These are phyloP conservation scores for Lasiosphaeria hispida DNA, from an alignment of 495 filamentous ascomycete species.

Conservation along the genomic window DNA sequence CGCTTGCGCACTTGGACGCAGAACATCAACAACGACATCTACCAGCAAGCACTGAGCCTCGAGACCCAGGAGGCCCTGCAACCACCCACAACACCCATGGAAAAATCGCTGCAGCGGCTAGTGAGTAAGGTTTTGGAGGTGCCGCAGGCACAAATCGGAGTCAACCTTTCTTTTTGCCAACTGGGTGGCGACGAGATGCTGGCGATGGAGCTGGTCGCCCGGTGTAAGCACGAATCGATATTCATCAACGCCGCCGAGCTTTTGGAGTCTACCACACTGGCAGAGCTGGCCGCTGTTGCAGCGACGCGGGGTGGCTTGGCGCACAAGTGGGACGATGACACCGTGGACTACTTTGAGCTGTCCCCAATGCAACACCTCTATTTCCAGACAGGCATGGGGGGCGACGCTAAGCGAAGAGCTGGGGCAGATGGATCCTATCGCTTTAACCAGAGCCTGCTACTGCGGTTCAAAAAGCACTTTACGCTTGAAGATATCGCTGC, in stretches of 20 bases:
- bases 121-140: constrained; percentile 39
- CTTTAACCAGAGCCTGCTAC: constrained; percentile 69
- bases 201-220: constrained; percentile 37
- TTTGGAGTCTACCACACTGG: constrained; percentile 28
- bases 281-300: constrained; percentile 38
- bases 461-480: constrained; percentile 53
- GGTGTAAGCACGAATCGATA: constrained; percentile 42
- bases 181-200: constrained; percentile 47
- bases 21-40: constrained; percentile 45
- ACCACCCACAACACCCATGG: constrained; percentile 35
- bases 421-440: constrained; percentile 57
- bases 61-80: constrained; percentile 36
- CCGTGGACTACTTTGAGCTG: constrained; percentile 56
- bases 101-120: constrained; percentile 38
- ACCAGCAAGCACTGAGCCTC: constrained; percentile 41
- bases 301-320: constrained; percentile 30
- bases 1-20: constrained; percentile 49
- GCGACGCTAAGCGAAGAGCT: constrained; percentile 32
- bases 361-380: constrained; percentile 72
- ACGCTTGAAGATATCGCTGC: constrained; percentile 46
- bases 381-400: constrained; percentile 53
- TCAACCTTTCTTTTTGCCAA: constrained; percentile 42
- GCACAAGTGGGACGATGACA: constrained; percentile 36
- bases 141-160: constrained; percentile 37
- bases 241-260: constrained; percentile 31